phyloP scores from a whole-genome alignment of 371 early-diverging fungal species.

The Mucor velutinosus region DNA sequence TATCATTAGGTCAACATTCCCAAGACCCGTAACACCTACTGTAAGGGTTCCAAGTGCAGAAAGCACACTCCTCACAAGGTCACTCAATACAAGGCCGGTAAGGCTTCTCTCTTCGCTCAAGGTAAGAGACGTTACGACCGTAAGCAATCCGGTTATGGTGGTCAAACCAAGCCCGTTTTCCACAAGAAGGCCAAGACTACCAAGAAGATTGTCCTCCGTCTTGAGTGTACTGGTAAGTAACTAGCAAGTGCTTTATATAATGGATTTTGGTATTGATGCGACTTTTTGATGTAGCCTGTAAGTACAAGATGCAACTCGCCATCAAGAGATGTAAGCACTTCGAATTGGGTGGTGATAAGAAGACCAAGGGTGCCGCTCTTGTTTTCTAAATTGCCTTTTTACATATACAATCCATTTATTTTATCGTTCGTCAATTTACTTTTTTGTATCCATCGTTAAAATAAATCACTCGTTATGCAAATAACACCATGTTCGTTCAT shows the following conservation, averaged over 20 bases:
- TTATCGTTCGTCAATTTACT: background rate
- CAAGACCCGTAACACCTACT: constrained; percentile 96
- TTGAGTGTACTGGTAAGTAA: constrained; percentile 85
- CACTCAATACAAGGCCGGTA: constrained; percentile 99
- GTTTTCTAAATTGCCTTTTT: constrained; percentile 37
- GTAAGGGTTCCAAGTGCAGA: constrained; percentile 94
- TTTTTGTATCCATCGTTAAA: background rate
- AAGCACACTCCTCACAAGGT: constrained; percentile 99
- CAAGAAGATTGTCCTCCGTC: constrained; percentile 99
- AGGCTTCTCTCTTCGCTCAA: constrained; percentile 97
- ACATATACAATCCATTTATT: background rate
- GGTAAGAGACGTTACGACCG: constrained; percentile 74
- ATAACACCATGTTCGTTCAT: background rate
- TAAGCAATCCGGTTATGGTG: constrained; percentile 97
- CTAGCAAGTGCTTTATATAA: background rate
- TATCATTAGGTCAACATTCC: constrained; percentile 88
- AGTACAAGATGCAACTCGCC: too few species aligned
- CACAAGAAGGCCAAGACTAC: constrained; percentile 97
- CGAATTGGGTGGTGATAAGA: too few species aligned
- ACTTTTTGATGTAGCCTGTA: too few species aligned
- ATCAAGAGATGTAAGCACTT: too few species aligned
- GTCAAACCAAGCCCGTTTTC: constrained; percentile 99
- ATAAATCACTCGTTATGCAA: constrained; percentile 4
- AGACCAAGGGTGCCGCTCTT: too few species aligned
- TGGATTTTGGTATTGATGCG: background rate